A percentile compares a stretch with the other conserved stretches of the same genome.
phyloP scores from a whole-genome alignment of 2,329 filamentous ascomycete species.

The Zelopaecilomyces penicillatus region DNA sequence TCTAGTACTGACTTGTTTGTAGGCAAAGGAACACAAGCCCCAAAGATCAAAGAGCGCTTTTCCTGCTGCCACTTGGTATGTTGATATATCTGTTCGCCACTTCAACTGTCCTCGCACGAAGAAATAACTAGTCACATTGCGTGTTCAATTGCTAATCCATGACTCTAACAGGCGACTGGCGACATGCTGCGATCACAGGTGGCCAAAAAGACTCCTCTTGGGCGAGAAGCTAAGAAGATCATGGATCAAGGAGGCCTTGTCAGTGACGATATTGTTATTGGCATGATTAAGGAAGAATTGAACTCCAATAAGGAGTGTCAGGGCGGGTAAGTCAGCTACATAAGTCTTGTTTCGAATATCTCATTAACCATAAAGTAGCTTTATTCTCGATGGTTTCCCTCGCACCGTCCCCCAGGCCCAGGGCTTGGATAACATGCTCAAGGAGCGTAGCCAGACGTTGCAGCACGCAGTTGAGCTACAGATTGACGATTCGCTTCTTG shows the following conservation, averaged over 20 bases:
- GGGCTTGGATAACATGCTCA: constrained; percentile 88
- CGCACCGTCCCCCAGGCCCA: constrained; percentile 93
- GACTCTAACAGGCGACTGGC: constrained; percentile 67
- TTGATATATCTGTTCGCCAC: constrained; percentile 2
- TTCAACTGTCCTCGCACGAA: neutral
- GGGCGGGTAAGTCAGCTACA: constrained; percentile 63
- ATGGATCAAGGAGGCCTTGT: constrained; percentile 98
- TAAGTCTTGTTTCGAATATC: no score
- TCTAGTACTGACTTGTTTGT: constrained; percentile 8
- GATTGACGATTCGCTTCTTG: constrained; percentile 89
- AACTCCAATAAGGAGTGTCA: constrained; percentile 91
- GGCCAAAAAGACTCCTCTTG: constrained; percentile 90
- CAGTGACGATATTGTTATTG: constrained; percentile 97
- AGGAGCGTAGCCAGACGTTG: constrained; percentile 67
- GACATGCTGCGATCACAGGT: constrained; percentile 99
- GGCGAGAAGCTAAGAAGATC: constrained; percentile 98
- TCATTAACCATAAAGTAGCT: constrained; percentile 43
- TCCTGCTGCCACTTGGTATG: constrained; percentile 92
- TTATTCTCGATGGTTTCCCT: constrained; percentile 98
- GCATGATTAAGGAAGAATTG: constrained; percentile 98
- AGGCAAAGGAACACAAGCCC: constrained; percentile 99
- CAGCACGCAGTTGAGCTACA: constrained; percentile 95
- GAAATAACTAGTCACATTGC: neutral
- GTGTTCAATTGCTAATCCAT: constrained; percentile 5
- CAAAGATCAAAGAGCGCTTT: constrained; percentile 97